Base-by-base conservation (phyloP, 2,329 filamentous ascomycete genomes). In the Metarhizium rileyi region DNA sequence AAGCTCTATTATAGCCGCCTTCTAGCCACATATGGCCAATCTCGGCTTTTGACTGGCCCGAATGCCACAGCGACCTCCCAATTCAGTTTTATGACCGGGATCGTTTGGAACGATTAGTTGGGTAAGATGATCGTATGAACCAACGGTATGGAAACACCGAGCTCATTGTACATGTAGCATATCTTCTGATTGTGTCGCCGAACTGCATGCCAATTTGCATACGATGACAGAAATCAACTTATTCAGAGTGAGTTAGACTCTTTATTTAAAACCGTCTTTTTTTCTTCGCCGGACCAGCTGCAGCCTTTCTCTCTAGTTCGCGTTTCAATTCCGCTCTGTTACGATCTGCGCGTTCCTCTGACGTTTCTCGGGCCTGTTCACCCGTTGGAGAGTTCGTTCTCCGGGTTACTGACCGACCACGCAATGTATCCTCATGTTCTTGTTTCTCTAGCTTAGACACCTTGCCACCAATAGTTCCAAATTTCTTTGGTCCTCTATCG, bases 281-380 rank as follows among this genome's bases (percentile, higher is more conserved):
- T 66, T 81, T 81, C 61, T 73, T 77, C 6, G 66, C 68, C 4
- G 77, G 77, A 1, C 71, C 72, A 18, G 69, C 70, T 0, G 72
- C 68, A 3, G 70, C 70, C 57, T 75, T 76, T 51, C 60, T 71
- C 54, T 77, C 70, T 14, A 78, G 61, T 33, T 80, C 73, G 50
- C 64, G 68, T 49, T 75, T 71, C 26, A 78, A 61, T 55, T 80
- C 74, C n/a, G 70, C 67, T 46, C 76, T 68, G 52, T 71, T 74
- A 33, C 73, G 66, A 51, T 77, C 71, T 3, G 75, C 74, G 25
- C 70, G 63, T 46, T 75, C 71, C 53, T 67, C 63, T 3, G 71
- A 71, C 0, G 67, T 72, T 53, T 74, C 72, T 50, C 69, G 66
- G 26, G 61, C 57, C 46, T 63, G 59, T 14, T 64, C 57, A 53